These are phyloP conservation scores for Kwoniella newhampshirensis DNA, from an alignment of 768 basidiomycete genomes.

Conservation along the genomic window DNA sequence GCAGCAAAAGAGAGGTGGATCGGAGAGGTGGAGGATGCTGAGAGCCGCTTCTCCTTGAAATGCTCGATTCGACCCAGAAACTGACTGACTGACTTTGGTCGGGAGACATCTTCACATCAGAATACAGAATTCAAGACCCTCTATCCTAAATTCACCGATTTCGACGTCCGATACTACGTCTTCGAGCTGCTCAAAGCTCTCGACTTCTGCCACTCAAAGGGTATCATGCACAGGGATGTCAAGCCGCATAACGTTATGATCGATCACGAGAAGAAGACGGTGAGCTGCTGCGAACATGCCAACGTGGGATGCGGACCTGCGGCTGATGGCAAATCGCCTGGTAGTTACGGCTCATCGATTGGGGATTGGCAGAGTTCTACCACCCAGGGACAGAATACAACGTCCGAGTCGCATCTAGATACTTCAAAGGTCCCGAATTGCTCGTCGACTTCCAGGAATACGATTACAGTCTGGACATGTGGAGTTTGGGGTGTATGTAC, in stretches of 20 bases:
- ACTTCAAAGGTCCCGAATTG: conserved; percentile 97
- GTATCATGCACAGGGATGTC: conserved; percentile 98
- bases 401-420: conserved; percentile 92
- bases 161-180: conserved; percentile 95
- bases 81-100: neutral
- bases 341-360: conserved; percentile 92
- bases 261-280: conserved; percentile 94
- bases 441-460: conserved; percentile 98
- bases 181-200: conserved; percentile 93
- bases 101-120: conserved; percentile 21
- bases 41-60: neutral
- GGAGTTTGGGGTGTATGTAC: conserved; percentile 99
- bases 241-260: conserved; percentile 99
- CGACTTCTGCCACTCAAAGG: conserved; percentile 97
- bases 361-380: conserved; percentile 98
- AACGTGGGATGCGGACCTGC: too few species aligned
- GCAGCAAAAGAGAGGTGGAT: neutral
- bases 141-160: conserved; percentile 92
- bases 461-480: conserved; percentile 97
- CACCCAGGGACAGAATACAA: conserved; percentile 98
- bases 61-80: too few species aligned
- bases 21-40: neutral
- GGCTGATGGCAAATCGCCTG: too few species aligned
- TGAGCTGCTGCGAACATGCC: conserved; percentile 56
- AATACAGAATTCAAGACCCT: conserved; percentile 96